Conservation (phyloP, 2,329 filamentous ascomycete species). For the Pyrenophora graminea region DNA sequence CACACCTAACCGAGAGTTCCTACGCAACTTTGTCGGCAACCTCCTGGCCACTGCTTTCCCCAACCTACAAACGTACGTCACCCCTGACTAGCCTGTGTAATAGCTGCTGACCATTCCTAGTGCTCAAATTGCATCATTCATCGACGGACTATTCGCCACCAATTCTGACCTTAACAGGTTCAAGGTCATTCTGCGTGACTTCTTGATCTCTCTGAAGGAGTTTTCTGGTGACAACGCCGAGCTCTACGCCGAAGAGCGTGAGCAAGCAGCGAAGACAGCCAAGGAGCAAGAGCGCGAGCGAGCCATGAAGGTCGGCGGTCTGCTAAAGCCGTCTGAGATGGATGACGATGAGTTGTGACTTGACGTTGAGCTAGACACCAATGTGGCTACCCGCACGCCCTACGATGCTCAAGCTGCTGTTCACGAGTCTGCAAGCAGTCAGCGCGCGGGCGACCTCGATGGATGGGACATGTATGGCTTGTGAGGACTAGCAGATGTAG, state of each 20-base stretch:
- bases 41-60: conserved; percentile 88
- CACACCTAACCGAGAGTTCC: conserved; percentile 87
- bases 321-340: conserved; percentile 96
- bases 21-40: conserved; percentile 83
- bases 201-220: conserved; percentile 95
- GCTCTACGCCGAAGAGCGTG: conserved; percentile 90
- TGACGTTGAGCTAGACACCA: conserved; percentile 46
- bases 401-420: conserved; percentile 31
- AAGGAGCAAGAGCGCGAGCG: conserved; percentile 89
- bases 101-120: conserved; percentile 54
- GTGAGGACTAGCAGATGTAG: conserved; percentile 12
- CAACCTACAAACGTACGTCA: conserved; percentile 82
- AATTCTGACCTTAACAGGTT: conserved; percentile 93
- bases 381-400: conserved; percentile 44
- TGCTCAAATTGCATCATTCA: conserved; percentile 85
- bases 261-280: conserved; percentile 83
- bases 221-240: conserved; percentile 96
- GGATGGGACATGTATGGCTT: conserved; percentile 71
- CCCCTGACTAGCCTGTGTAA: background rate
- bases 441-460: conserved; percentile 51
- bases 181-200: conserved; percentile 93
- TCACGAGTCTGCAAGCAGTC: conserved; percentile 18
- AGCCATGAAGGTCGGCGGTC: conserved; percentile 89
- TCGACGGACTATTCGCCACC: conserved; percentile 83
- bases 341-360: conserved; percentile 86